phyloP scores from a whole-genome alignment of 257 asterid species.

The Petunia secreta region DNA sequence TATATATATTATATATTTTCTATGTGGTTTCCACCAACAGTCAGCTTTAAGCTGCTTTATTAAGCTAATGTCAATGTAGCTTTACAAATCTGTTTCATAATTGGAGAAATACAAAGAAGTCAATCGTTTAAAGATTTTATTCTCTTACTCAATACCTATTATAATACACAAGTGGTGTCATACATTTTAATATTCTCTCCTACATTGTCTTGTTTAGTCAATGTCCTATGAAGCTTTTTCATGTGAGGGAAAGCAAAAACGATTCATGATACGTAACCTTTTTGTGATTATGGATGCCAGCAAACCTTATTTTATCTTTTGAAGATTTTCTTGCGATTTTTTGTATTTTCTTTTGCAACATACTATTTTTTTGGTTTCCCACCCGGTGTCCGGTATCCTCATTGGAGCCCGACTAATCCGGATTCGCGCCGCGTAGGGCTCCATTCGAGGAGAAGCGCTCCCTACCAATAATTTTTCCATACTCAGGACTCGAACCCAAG shows the following conservation, averaged over 20 bases:
- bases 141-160: neutral
- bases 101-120: constrained; percentile 6
- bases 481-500: too few species aligned
- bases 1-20: neutral
- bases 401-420: too few species aligned
- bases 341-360: neutral
- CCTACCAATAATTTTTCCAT: too few species aligned
- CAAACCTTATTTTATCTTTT: neutral
- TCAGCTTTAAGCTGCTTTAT: neutral
- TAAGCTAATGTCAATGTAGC: constrained; percentile 10
- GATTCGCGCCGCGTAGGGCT: too few species aligned
- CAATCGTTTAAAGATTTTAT: neutral
- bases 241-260: neutral
- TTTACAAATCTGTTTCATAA: neutral
- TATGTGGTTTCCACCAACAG: neutral
- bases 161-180: neutral
- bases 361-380: too few species aligned
- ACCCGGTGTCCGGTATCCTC: too few species aligned
- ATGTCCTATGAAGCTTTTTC: neutral
- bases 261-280: neutral
- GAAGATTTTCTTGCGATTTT: neutral
- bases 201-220: constrained; percentile 1
- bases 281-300: neutral
- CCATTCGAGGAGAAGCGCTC: too few species aligned
- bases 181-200: neutral